Conservation (phyloP, 2,329 filamentous ascomycete species). For the Botryotinia convoluta region DNA sequence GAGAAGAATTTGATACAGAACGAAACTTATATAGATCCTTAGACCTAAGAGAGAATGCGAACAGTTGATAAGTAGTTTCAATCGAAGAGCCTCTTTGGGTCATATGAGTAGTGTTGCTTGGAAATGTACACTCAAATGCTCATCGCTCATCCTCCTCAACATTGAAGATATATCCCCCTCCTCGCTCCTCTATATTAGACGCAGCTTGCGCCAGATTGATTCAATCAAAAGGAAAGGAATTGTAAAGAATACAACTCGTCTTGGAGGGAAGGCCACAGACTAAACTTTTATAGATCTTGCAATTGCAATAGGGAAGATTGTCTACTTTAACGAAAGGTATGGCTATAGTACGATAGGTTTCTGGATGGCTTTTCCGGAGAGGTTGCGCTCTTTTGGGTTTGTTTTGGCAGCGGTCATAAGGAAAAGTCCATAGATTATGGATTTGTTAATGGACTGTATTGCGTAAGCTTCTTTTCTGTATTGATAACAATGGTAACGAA, state of each 20-base stretch:
- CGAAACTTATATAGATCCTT: not conserved
- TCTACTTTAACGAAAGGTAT: not conserved
- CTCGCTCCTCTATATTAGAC: not conserved
- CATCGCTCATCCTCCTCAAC: not conserved
- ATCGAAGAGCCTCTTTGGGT: not conserved
- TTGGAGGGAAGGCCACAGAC: no score
- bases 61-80: not conserved
- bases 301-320: not conserved
- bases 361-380: not conserved
- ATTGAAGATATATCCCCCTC: not conserved
- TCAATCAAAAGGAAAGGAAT: not conserved
- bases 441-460: not conserved
- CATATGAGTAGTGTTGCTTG: not conserved
- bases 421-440: not conserved
- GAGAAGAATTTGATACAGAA: not conserved
- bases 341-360: not conserved
- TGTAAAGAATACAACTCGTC: accelerated
- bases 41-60: not conserved
- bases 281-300: not conserved
- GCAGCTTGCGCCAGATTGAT: not conserved
- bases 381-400: not conserved
- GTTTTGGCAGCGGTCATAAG: not conserved
- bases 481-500: not conserved
- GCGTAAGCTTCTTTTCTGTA: not conserved
- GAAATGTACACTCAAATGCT: not conserved